These are phyloP conservation scores for Cladosporium sp. DNA, from an alignment of 2,329 filamentous ascomycete species.

Conservation along the genomic window DNA sequence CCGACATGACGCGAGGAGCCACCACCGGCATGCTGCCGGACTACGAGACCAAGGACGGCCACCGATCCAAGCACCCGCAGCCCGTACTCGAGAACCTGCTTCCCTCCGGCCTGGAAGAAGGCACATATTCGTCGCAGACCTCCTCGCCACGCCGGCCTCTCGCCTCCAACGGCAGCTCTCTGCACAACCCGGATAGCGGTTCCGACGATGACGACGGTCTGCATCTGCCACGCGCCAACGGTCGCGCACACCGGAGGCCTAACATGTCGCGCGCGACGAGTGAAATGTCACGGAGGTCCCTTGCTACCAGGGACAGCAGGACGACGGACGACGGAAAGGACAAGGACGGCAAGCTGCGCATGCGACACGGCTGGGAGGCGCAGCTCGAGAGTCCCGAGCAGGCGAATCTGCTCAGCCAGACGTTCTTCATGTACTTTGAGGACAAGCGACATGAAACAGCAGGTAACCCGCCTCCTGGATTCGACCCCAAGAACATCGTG, in stretches of 20 bases:
- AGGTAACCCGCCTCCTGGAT: constrained; percentile 66
- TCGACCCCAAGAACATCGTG: constrained; percentile 39
- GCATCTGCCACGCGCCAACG: constrained; percentile 33
- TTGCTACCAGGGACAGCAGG: constrained; percentile 9
- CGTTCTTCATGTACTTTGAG: constrained; percentile 99
- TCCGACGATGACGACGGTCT: constrained; percentile 27
- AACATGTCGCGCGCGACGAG: constrained; percentile 7
- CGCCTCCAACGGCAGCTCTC: constrained; percentile 14
- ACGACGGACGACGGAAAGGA: constrained; percentile 32
- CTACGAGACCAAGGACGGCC: constrained; percentile 17
- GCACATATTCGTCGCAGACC: constrained; percentile 14
- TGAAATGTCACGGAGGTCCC: constrained; percentile 6
- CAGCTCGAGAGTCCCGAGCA: constrained; percentile 89
- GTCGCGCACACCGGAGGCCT: constrained; percentile 2
- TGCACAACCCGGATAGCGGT: constrained; percentile 27
- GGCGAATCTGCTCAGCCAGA: constrained; percentile 70
- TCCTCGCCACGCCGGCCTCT: constrained; percentile 13
- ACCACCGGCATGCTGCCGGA: constrained; percentile 19
- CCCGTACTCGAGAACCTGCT: constrained; percentile 17
- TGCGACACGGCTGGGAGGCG: constrained; percentile 85
- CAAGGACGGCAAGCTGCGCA: constrained; percentile 29
- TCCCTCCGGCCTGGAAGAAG: constrained; percentile 13
- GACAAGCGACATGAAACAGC: constrained; percentile 96
- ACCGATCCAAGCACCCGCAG: constrained; percentile 24
- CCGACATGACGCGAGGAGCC: constrained; percentile 21